Base-by-base conservation (phyloP, 1,139 yeast genomes). In the Yamadazyma triangularis region DNA sequence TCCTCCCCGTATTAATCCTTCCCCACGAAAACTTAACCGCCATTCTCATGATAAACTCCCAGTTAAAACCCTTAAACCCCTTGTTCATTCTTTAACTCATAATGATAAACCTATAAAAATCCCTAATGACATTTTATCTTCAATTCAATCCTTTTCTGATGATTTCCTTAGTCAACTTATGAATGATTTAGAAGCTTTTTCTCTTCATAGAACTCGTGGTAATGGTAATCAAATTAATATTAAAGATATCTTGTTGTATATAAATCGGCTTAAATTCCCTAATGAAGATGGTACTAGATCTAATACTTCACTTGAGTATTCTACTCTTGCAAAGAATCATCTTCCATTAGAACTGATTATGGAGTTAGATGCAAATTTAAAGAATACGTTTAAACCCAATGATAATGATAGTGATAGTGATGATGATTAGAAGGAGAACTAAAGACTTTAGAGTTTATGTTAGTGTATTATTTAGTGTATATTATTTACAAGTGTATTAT, bases 301-400 rank as follows among this genome's bases (percentile, higher is more conserved):
- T 12, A 35, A 36, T 15, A 55, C 51, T 23, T 40, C 53, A 2
- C 50, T 52, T 16, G 47, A 39, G 19, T 54, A 61, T 12, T 51
- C 65, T 1, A 42, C 39, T n/a, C 43, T 66, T 12, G 73, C 72
- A 0, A 58, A 56, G 26, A 49, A 48, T 9, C 53, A 56, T 25
- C 43, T 66, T 19, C 73, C 73, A 0, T 51, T 65, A 22, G 73
- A 67, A 34, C 36, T 49, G 22, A 43, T 66, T 22, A 48, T 64
- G 27, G 47, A 58, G 0, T 47, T 67, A 22, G 68, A 66, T 38
- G 58, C 58, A 35, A 56, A 53, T 33, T 41, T 62, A 15, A 51
- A 40, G 24, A 32, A 36, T 20, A 29, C 39, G 4, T 33, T 19
- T 20, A 7, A 25, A 16, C 22, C 9, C 24, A 26, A 19, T 13